Evolutionary conservation across 2,329 filamentous ascomycete species (phyloP).

Genomic region (Coleophoma cylindrospora): DNA sequence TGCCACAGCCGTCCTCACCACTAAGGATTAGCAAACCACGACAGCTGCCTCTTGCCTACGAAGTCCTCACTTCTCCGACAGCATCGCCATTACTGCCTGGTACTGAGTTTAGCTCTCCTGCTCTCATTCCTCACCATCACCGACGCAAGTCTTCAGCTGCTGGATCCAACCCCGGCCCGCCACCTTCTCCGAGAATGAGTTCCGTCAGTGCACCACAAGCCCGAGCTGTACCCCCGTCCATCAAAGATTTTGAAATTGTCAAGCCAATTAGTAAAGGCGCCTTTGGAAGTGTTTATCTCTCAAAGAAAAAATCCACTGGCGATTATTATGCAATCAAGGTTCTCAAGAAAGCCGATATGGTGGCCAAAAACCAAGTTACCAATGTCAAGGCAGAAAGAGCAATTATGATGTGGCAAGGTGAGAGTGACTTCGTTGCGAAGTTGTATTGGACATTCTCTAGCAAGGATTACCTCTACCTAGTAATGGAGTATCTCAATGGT

Average conservation of each 20-base stretch:
- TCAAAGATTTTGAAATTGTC: constrained; percentile 99
- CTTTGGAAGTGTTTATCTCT: constrained; percentile 95
- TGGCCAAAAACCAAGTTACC: constrained; percentile 98
- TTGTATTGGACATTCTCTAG: constrained; percentile 99
- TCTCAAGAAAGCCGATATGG: constrained; percentile 99
- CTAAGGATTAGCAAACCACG: constrained; percentile 81
- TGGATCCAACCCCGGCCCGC: constrained; percentile 63
- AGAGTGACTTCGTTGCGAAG: constrained; percentile 98
- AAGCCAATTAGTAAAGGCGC: constrained; percentile 99
- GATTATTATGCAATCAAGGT: constrained; percentile 99
- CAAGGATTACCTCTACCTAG: constrained; percentile 96
- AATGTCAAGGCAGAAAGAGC: constrained; percentile 98
- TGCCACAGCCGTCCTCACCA: constrained; percentile 74
- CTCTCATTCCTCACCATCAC: constrained; percentile 63
- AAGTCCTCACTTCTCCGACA: constrained; percentile 75
- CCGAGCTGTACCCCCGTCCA: constrained; percentile 85
- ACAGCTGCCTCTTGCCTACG: constrained; percentile 50
- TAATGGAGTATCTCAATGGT: constrained; percentile 98
- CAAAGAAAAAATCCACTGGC: constrained; percentile 97
- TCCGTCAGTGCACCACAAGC: constrained; percentile 77
- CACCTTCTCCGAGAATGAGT: constrained; percentile 76
- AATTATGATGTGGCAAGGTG: constrained; percentile 99
- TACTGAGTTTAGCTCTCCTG: constrained; percentile 76
- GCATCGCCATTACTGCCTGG: constrained; percentile 81
- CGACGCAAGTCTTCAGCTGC: constrained; percentile 88